Percentiles rank a stretch among this genome's conserved stretches.
Conservation (phyloP, 768 basidiomycete species). For the Tricholoma sp. region DNA sequence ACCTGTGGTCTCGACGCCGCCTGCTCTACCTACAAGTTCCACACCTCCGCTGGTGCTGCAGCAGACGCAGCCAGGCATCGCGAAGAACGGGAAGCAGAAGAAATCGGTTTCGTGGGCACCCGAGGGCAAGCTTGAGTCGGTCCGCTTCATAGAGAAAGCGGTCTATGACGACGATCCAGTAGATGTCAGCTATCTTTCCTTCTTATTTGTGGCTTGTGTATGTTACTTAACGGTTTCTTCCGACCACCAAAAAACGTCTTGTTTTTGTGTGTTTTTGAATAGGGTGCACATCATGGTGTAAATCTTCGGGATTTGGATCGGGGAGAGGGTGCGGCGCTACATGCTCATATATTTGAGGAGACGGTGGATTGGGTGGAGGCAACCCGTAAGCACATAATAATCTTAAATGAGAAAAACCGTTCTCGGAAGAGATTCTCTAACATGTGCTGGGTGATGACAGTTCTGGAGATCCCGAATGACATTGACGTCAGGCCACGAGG, state of each 20-base stretch:
- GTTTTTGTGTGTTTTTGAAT: slow-evolving; percentile 34
- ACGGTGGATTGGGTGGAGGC: slow-evolving; percentile 84
- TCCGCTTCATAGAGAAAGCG: slow-evolving; percentile 79
- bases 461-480: slow-evolving; percentile 56
- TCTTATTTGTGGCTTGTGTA: slow-evolving; percentile 35
- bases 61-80: slow-evolving; percentile 22
- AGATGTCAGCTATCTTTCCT: slow-evolving; percentile 63
- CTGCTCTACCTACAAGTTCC: slow-evolving; percentile 31
- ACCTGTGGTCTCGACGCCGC: slow-evolving; percentile 56
- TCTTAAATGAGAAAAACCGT: slow-evolving; percentile 15
- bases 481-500: slow-evolving; percentile 55
- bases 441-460: slow-evolving; percentile 31
- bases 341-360: slow-evolving; percentile 81
- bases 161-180: slow-evolving; percentile 85
- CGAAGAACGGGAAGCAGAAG: slow-evolving; percentile 54
- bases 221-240: slow-evolving; percentile 47
- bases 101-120: slow-evolving; percentile 79
- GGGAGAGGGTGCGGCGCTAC: slow-evolving; percentile 81
- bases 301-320: slow-evolving; percentile 83
- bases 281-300: slow-evolving; percentile 70
- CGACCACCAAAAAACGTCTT: slow-evolving; percentile 4
- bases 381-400: slow-evolving; percentile 51
- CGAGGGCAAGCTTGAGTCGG: slow-evolving; percentile 65
- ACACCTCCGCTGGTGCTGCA: slow-evolving; percentile 15
- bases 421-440: slow-evolving; percentile 13